Base-by-base conservation (phyloP, 441 rosid species). In the Caryocar brasiliense region DNA sequence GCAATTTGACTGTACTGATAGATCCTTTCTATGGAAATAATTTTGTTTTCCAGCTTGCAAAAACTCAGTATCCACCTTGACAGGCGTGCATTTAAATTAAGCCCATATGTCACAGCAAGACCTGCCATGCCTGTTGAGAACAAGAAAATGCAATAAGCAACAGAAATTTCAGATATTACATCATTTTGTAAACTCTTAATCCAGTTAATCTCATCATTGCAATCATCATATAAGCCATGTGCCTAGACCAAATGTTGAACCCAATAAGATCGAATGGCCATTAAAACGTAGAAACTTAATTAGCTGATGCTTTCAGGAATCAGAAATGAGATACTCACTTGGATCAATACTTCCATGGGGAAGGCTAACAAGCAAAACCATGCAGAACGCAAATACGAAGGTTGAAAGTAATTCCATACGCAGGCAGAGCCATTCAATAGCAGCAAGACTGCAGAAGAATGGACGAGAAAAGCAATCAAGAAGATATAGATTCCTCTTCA, bases 41-140 rank as follows among this genome's bases (percentile, higher is more conserved):
- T 93, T 51, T 89, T 93, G 66, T 93, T 93, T 73, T 93, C 99
- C 13, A 93, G 95, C 75, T 93, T 93, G 80, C 99, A 93, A 73
- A 86, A 93, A 78, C 99, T 93, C 40, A 93, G 99, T 58, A 93
- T 89, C 99, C 99, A 93, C 56, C 97, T 70, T 21, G 99, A 93
- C 23, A 93, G 68, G 29, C 99, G 95, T 47, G 96, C 96, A 46
- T 93, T 93, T 61, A 93, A 75, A 73, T 93, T 93, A 51, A 93
- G 97, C 44, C 99, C 99, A 55, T 93, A 93, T 11, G 99, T 93
- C 61, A 93, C 97, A 33, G 99, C 99, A 59, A 93, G 97, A 61
- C 99, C 99, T 6, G 99, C 99, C 99, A 93, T 93, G 67, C 97
- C 99, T 93, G 66, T 59, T 56, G 13, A 36, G 43, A 65, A 68